Evolutionary conservation across 2,329 filamentous ascomycete genomes (phyloP), one percentile per base, ranked within the genome.

Genomic region (Tolypocladium paradoxum): DNA sequence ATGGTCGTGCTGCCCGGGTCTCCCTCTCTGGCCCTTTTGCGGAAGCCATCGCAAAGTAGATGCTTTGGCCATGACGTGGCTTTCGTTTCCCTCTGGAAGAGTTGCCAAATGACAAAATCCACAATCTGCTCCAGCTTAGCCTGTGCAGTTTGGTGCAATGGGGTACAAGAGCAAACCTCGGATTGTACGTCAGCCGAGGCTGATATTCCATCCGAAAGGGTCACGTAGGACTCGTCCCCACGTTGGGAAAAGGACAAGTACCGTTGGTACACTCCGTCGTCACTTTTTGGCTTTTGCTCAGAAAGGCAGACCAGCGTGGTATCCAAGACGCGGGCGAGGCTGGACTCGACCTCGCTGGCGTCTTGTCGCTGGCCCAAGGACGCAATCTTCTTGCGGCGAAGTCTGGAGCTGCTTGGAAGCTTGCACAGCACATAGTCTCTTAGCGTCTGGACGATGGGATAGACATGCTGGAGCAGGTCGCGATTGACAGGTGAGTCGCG

Each of bases 11-110:
- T 56, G 1, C 53, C 55, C 14, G 65, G 58, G 6, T 63, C 62
- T 6, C 57, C 61, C 29, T 66, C 69, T 34, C 60, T 64, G 35
- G 60, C 59, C 29, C 70, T 65, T 59, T 76, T 81, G 61, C 85
- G 82, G 61, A 85, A 95, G 27, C 92, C 92, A 73, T 95, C 85
- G 60, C 89, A 91, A 5, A 99, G 78, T 6, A 96, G 63, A 69
- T 96, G 88, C 50, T 81, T 78, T 2, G 86, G 84, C 62, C 78
- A 80, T 49, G 57, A 36, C 11, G 58, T 73, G 67, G 54, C 68
- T 70, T 31, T 65, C 34, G 75, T 71, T 18, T 73, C 69, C 59
- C 79, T 76, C 14, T 79, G 81, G 67, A 95, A 96, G 2, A 96
- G 73, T 11, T 81, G 76, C 82, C 86, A 90, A 43, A 96, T 81